Evolutionary conservation across 2,329 filamentous ascomycete species (phyloP).

Genomic region (Aspergillus candidus): DNA sequence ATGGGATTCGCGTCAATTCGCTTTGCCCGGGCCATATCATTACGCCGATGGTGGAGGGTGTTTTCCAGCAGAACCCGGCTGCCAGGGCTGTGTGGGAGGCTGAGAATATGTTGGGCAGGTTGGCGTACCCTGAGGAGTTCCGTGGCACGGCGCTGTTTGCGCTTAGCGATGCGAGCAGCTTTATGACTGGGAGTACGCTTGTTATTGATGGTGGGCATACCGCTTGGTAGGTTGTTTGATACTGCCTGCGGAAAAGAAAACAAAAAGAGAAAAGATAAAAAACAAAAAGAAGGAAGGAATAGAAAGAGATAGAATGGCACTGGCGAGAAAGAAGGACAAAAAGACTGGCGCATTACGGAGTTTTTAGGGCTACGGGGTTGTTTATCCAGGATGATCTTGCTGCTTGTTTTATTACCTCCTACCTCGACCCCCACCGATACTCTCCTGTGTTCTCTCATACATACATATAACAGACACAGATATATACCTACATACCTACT

Average conservation of each 20-base stretch:
- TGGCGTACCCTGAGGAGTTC: conserved; percentile 54
- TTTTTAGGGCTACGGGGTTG: too few relatives aligned
- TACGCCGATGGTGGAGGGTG: conserved; percentile 70
- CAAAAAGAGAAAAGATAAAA: neutral
- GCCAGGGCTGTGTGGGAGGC: conserved; percentile 37
- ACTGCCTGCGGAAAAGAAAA: neutral
- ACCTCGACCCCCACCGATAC: too few relatives aligned
- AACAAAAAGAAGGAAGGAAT: conserved; percentile 1
- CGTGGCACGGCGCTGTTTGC: conserved; percentile 63
- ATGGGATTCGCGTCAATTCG: conserved; percentile 50
- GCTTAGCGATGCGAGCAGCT: conserved; percentile 60
- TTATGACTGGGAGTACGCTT: conserved; percentile 65
- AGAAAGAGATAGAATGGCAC: neutral
- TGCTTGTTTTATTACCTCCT: too few relatives aligned
- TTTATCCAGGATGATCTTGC: too few relatives aligned
- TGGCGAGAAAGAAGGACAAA: neutral
- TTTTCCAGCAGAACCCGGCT: conserved; percentile 72
- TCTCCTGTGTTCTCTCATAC: too few relatives aligned
- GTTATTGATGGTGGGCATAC: conserved; percentile 66
- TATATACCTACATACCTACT: too few relatives aligned
- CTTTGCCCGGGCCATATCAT: conserved; percentile 51
- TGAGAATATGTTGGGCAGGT: conserved; percentile 48
- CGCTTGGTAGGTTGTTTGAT: conserved; percentile 31
- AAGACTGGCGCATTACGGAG: neutral
- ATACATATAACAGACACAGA: too few relatives aligned